Percentiles rank a stretch among this genome's conserved stretches.
Conservation (phyloP, 352 stramenopile species). For the Phytophthora tubulina region DNA sequence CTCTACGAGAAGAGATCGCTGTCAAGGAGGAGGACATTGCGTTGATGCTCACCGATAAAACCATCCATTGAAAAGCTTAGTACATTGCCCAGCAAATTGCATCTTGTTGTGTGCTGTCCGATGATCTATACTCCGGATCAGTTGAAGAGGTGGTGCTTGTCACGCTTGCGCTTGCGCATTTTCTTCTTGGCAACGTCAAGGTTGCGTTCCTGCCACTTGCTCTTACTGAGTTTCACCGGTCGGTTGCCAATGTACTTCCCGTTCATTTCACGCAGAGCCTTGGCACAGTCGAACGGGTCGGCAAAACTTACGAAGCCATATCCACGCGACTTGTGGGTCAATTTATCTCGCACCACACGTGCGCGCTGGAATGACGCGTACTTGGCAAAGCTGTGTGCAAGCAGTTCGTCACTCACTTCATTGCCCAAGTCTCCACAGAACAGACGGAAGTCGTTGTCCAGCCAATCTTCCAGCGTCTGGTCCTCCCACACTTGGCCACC, state of each 20-base stretch:
- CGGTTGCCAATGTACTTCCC: slow-evolving; percentile 96
- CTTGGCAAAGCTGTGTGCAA: slow-evolving; percentile 77
- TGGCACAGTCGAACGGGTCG: slow-evolving; percentile 95
- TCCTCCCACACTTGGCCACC: slow-evolving; percentile 94
- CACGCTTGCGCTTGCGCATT: slow-evolving; percentile 83
- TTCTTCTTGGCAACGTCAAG: slow-evolving; percentile 92
- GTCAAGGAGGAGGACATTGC: slow-evolving; percentile 70
- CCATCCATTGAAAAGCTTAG: slow-evolving; percentile 20
- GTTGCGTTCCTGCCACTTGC: slow-evolving; percentile 96
- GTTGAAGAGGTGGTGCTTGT: slow-evolving; percentile 85
- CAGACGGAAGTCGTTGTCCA: slow-evolving; percentile 96
- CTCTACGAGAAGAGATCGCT: slow-evolving; percentile 68
- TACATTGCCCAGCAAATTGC: background rate
- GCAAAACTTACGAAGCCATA: slow-evolving; percentile 97
- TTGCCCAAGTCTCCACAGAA: slow-evolving; percentile 96
- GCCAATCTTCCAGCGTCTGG: slow-evolving; percentile 93
- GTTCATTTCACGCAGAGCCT: slow-evolving; percentile 96
- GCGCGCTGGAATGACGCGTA: slow-evolving; percentile 85
- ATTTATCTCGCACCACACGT: slow-evolving; percentile 86
- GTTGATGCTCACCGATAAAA: slow-evolving; percentile 42
- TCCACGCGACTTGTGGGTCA: slow-evolving; percentile 91
- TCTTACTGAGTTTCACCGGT: slow-evolving; percentile 95
- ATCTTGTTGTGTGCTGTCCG: background rate
- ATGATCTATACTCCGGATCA: slow-evolving; percentile 17
- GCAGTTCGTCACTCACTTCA: slow-evolving; percentile 92